These are phyloP conservation scores for Irpex sp. DNA, from an alignment of 1,284 basidiomycete genomes.

Conservation along the genomic window DNA sequence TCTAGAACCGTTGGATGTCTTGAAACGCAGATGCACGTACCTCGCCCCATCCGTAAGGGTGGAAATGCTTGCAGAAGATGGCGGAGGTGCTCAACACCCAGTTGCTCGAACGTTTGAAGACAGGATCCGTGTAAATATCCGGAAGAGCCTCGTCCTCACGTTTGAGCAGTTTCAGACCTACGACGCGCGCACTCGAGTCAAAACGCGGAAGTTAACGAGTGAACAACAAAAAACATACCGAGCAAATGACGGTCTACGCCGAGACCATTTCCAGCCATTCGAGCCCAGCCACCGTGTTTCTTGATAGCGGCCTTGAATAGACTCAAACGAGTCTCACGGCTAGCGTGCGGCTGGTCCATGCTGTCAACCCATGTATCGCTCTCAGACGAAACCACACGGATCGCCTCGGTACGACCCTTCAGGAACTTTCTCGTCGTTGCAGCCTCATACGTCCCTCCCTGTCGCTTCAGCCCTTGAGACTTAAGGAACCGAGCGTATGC, in stretches of 20 bases:
- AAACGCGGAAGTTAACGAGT: background rate
- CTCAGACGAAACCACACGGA: conserved; percentile 74
- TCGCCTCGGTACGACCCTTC: conserved; percentile 87
- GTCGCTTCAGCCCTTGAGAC: conserved; percentile 32
- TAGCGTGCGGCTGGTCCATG: conserved; percentile 56
- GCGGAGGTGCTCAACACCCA: conserved; percentile 87
- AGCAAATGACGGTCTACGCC: conserved; percentile 86
- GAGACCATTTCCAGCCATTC: conserved; percentile 65
- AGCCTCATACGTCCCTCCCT: conserved; percentile 82
- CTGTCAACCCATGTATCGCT: conserved; percentile 70
- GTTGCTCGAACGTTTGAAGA: conserved; percentile 60
- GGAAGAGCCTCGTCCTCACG: conserved; percentile 61
- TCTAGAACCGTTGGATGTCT: background rate
- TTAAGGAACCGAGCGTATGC: conserved; percentile 72
- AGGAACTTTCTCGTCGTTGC: conserved; percentile 82
- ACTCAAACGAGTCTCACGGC: conserved; percentile 43
- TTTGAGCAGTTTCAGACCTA: conserved; percentile 68
- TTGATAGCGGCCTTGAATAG: conserved; percentile 67
- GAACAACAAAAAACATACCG: conserved; percentile 39
- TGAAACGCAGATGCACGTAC: conserved; percentile 27
- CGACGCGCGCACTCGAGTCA: background rate
- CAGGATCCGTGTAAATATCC: conserved; percentile 69
- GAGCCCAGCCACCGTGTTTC: conserved; percentile 70
- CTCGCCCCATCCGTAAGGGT: conserved; percentile 86
- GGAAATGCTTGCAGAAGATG: conserved; percentile 78